Percentiles rank a stretch among this genome's conserved stretches.
Evolutionary conservation across 805 yeast genomes (phyloP).

Genomic region (Zygosaccharomyces bisporus): DNA sequence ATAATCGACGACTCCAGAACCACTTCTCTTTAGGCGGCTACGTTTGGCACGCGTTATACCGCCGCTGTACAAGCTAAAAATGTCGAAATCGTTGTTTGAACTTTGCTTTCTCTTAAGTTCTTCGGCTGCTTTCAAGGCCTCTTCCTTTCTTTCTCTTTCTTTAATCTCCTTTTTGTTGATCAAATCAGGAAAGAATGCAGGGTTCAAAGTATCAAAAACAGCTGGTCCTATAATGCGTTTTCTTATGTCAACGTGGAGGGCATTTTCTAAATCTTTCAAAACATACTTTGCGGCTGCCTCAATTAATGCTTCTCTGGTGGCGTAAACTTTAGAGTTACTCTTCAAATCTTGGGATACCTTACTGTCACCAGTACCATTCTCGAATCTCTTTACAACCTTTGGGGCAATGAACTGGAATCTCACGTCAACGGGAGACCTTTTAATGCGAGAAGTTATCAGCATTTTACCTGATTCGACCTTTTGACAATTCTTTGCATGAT

Average conservation of each 20-base stretch:
- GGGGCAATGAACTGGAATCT: constrained; percentile 25
- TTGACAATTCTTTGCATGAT: constrained; percentile 28
- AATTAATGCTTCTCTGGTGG: constrained; percentile 38
- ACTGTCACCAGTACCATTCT: neutral
- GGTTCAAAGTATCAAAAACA: constrained; percentile 57
- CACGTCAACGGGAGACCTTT: constrained; percentile 24
- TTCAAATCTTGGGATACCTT: neutral
- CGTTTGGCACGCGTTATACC: constrained; percentile 8
- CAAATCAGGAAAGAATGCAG: constrained; percentile 52
- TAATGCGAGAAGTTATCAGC: constrained; percentile 23
- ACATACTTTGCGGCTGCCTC: constrained; percentile 58
- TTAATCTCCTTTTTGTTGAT: constrained; percentile 36
- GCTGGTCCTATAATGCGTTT: constrained; percentile 70
- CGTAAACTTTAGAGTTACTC: constrained; percentile 15
- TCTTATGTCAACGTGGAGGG: constrained; percentile 65
- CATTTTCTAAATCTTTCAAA: constrained; percentile 58
- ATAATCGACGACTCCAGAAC: constrained; percentile 12
- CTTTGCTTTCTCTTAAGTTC: constrained; percentile 26
- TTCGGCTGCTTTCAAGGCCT: constrained; percentile 19
- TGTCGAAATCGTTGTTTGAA: constrained; percentile 38
- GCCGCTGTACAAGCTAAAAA: constrained; percentile 32
- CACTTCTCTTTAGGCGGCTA: constrained; percentile 16
- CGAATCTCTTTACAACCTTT: neutral
- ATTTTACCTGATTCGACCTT: constrained; percentile 26
- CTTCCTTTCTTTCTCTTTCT: constrained; percentile 26